A percentile compares a stretch with the other conserved stretches of the same genome.
Conservation (phyloP, 148 eudicot species). For the Rhododendron williamsianum region DNA sequence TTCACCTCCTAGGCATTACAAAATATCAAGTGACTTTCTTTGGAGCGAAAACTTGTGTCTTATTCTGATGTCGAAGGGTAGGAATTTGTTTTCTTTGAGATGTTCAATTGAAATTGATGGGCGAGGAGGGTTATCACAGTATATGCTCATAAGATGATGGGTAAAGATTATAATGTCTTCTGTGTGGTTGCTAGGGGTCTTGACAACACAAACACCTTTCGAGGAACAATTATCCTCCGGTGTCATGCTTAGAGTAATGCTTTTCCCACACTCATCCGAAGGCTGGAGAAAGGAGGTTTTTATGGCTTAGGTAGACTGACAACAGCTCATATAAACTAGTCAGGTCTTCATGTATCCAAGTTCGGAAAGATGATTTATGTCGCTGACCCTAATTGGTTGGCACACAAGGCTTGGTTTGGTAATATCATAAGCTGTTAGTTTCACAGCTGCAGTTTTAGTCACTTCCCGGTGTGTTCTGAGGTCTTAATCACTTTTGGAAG, state of each 20-base stretch:
- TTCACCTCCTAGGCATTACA: not conserved
- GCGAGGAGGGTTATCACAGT: not conserved
- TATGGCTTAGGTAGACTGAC: not conserved
- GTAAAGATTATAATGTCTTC: not conserved
- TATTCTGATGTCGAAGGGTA: not conserved
- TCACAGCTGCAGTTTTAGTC: not conserved
- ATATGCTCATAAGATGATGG: not conserved
- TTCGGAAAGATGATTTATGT: not conserved
- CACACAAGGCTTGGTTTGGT: not conserved
- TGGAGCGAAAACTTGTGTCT: not conserved
- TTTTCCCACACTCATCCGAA: not conserved
- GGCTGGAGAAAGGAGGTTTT: not conserved
- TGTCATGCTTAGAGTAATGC: not conserved
- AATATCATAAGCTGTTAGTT: not conserved
- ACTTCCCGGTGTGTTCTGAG: not conserved
- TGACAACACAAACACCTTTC: not conserved
- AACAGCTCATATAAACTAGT: not conserved
- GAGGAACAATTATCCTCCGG: not conserved
- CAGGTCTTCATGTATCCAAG: not conserved
- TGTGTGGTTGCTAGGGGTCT: not conserved
- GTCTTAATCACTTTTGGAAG: not conserved
- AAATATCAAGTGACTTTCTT: not conserved
- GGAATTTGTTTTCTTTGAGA: not conserved
- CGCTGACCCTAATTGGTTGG: not conserved
- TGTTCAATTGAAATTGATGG: not conserved